A percentile compares a stretch with the other conserved stretches of the same genome.
These are phyloP conservation scores for Diutina scorzettiae DNA, from an alignment of 1,139 yeast species.

Conservation along the genomic window DNA sequence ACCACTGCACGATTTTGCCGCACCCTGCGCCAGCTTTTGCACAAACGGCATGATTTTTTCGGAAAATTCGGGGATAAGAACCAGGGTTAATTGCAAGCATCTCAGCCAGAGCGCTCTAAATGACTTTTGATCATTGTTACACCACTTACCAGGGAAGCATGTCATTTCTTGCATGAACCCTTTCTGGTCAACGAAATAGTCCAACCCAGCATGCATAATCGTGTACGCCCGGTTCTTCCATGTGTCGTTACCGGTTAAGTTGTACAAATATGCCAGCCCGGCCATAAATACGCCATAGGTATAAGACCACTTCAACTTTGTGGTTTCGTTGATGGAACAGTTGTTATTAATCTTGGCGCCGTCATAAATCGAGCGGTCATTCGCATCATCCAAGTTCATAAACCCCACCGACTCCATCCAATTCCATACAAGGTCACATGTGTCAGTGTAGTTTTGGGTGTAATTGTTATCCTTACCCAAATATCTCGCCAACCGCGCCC, in stretches of 20 bases:
- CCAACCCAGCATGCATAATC: slow-evolving; percentile 38
- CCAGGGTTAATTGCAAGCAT: slow-evolving; percentile 64
- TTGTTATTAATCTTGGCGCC: slow-evolving; percentile 59
- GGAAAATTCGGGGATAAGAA: slow-evolving; percentile 52
- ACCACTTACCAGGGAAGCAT: slow-evolving; percentile 44
- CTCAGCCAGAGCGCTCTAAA: slow-evolving; percentile 77
- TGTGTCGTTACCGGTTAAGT: slow-evolving; percentile 49
- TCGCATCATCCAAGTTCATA: slow-evolving; percentile 25
- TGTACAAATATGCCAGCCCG: slow-evolving; percentile 77
- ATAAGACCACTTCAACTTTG: slow-evolving; percentile 72
- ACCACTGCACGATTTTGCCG: slow-evolving; percentile 75
- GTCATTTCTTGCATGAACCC: slow-evolving; percentile 69
- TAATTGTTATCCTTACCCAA: slow-evolving; percentile 41
- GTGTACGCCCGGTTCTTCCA: slow-evolving; percentile 58
- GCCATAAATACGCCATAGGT: slow-evolving; percentile 72
- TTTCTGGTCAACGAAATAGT: slow-evolving; percentile 31
- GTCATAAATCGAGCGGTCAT: slow-evolving; percentile 48
- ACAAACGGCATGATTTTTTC: slow-evolving; percentile 32
- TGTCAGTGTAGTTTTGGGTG: slow-evolving; percentile 47
- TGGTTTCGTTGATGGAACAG: slow-evolving; percentile 40
- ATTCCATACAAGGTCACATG: slow-evolving; percentile 72
- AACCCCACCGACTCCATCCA: slow-evolving; percentile 65
- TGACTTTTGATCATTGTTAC: slow-evolving; percentile 84
- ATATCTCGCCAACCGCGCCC: slow-evolving; percentile 77
- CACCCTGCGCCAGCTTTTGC: slow-evolving; percentile 51